Evolutionary conservation across 2,329 filamentous ascomycete genomes (phyloP).

Genomic region (Colletotrichum horii): DNA sequence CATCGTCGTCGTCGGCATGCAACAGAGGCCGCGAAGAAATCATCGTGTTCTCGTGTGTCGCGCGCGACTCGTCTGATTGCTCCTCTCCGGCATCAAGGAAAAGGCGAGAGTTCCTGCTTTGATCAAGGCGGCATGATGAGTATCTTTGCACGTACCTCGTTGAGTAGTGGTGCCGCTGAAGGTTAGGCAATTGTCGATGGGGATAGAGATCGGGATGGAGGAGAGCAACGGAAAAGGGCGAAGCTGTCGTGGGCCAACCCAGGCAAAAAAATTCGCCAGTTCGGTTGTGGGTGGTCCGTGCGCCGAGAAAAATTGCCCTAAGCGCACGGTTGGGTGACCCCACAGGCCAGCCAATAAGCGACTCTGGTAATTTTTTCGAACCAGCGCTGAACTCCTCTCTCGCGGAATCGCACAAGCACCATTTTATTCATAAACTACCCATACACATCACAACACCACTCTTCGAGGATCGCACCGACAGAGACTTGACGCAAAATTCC

Average conservation of each 20-base stretch:
- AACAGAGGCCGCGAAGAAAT: not conserved
- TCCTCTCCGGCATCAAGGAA: conserved; percentile 62
- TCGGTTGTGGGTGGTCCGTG: conserved; percentile 47
- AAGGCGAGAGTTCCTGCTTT: conserved; percentile 44
- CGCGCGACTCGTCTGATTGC: conserved; percentile 57
- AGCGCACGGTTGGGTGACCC: conserved; percentile 24
- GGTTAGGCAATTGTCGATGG: conserved; percentile 31
- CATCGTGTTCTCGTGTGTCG: conserved; percentile 4
- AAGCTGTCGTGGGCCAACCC: not conserved
- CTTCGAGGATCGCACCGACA: conserved; percentile 74
- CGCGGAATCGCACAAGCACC: conserved; percentile 25
- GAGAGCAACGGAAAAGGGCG: conserved; percentile 17
- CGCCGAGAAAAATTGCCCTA: conserved; percentile 47
- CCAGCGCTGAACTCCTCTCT: conserved; percentile 8
- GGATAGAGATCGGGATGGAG: conserved; percentile 16
- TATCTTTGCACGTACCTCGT: conserved; percentile 49
- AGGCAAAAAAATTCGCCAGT: conserved; percentile 24
- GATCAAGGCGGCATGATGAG: conserved; percentile 28
- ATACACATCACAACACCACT: conserved; percentile 47
- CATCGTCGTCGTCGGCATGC: conserved; percentile 28
- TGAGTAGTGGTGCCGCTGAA: conserved; percentile 26
- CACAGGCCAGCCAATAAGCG: conserved; percentile 15
- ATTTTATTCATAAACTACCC: conserved; percentile 36
- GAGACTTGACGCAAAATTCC: conserved; percentile 50
- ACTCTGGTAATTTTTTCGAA: not conserved